phyloP scores from a whole-genome alignment of 768 basidiomycete genomes.

The Symmetrospora coprosmae region DNA sequence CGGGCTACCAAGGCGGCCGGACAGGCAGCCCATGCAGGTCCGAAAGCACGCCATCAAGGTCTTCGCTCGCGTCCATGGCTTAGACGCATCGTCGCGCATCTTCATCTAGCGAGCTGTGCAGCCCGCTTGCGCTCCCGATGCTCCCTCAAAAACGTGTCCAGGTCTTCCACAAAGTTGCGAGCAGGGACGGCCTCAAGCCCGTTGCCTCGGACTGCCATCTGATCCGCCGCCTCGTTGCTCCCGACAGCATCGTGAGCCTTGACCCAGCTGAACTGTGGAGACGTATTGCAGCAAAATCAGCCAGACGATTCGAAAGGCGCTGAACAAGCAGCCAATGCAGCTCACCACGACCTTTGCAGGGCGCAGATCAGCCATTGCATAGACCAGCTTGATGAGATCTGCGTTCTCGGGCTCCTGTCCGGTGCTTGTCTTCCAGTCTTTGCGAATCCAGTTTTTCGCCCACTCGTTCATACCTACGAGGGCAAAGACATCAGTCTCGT shows the following conservation, averaged over 20 bases:
- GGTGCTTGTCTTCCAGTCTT: background rate
- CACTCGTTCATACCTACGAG: constrained; percentile 1
- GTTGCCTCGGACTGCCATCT: background rate
- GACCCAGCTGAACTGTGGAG: constrained; percentile 12
- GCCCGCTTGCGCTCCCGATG: background rate
- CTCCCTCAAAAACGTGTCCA: background rate
- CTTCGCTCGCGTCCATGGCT: no score
- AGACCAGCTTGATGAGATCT: constrained; percentile 7
- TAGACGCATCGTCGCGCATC: no score
- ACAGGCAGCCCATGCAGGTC: no score
- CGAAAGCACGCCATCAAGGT: no score
- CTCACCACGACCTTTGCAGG: background rate
- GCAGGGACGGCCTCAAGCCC: background rate
- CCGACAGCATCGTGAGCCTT: background rate
- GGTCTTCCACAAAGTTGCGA: background rate
- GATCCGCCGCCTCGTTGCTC: constrained; percentile 1
- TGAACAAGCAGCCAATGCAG: no score
- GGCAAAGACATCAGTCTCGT: background rate
- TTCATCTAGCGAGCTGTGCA: no score
- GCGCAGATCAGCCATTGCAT: background rate
- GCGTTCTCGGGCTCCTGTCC: background rate
- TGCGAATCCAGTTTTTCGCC: background rate
- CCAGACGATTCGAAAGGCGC: background rate
- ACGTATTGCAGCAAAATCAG: background rate
- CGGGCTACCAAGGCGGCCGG: no score